phyloP scores from a whole-genome alignment of 2,329 filamentous ascomycete species.

The Eutypella sp. region DNA sequence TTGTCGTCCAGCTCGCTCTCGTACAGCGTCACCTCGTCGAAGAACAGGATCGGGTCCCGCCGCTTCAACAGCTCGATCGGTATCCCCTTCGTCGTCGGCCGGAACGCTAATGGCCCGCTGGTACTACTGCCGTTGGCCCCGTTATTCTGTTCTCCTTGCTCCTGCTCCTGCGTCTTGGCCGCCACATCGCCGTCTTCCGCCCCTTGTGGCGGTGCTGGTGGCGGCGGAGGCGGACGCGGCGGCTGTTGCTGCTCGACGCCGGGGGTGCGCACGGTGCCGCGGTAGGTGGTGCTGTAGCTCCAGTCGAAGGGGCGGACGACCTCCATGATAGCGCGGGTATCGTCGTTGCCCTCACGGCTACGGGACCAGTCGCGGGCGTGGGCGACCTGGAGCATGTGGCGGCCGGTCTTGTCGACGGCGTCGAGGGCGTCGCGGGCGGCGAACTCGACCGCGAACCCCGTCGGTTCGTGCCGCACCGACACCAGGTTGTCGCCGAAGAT shows the following conservation, averaged over 20 bases:
- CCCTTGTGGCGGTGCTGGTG: no score
- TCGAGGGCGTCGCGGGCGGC: conserved; percentile 84
- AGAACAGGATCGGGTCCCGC: conserved; percentile 92
- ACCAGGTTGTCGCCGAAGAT: conserved; percentile 96
- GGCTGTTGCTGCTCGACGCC: background rate
- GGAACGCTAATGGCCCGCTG: conserved; percentile 6
- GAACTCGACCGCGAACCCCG: conserved; percentile 77
- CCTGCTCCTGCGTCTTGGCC: background rate
- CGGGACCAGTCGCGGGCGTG: conserved; percentile 82
- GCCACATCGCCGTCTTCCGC: background rate
- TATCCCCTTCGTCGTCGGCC: conserved; percentile 47
- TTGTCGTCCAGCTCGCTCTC: conserved; percentile 98
- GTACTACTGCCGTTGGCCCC: background rate
- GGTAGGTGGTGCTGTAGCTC: conserved; percentile 91
- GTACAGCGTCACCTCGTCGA: conserved; percentile 92
- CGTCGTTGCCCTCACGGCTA: conserved; percentile 66
- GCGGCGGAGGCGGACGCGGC: no score
- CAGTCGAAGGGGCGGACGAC: conserved; percentile 96
- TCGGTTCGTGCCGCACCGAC: conserved; percentile 64
- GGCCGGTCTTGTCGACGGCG: conserved; percentile 87
- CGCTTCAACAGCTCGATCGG: conserved; percentile 82
- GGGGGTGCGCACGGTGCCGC: conserved; percentile 56
- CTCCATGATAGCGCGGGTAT: conserved; percentile 70
- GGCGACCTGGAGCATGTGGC: conserved; percentile 85
- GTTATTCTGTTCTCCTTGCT: background rate